Conservation (phyloP, 2,329 filamentous ascomycete species). For the Epichloe gansuensis region DNA sequence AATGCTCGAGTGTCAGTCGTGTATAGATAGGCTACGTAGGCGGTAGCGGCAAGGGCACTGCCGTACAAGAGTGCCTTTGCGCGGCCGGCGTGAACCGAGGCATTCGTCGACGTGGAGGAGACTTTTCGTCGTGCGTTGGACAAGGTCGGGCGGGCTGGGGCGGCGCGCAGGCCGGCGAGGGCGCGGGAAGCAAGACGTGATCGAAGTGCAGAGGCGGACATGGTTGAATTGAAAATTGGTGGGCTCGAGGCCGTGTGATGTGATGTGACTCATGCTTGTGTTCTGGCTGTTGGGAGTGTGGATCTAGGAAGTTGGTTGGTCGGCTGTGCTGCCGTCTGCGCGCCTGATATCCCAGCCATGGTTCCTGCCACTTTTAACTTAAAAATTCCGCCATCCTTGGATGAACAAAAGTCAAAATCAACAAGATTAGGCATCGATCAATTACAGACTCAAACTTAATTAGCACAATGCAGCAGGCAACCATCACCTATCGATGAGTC, state of each 20-base stretch:
- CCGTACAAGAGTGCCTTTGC: conserved; percentile 27
- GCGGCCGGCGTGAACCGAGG: conserved; percentile 16
- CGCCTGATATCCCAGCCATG: too few relatives aligned
- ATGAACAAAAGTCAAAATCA: too few relatives aligned
- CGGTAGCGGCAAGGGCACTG: conserved; percentile 26
- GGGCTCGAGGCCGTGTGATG: conserved; percentile 4
- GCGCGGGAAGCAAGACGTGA: conserved; percentile 5
- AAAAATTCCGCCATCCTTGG: too few relatives aligned
- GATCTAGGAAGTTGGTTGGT: background rate
- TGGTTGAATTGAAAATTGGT: background rate
- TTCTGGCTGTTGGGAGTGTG: background rate
- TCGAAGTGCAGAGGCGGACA: conserved; percentile 9
- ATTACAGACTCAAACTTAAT: too few relatives aligned
- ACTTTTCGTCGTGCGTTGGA: conserved; percentile 14
- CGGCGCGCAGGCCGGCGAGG: conserved; percentile 6
- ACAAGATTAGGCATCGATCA: too few relatives aligned
- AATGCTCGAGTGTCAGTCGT: conserved; percentile 63
- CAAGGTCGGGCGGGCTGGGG: background rate
- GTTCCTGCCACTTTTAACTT: too few relatives aligned
- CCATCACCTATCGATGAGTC: too few relatives aligned
- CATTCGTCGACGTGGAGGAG: conserved; percentile 20
- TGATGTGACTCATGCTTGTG: background rate
- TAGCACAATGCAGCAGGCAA: too few relatives aligned
- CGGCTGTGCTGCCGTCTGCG: too few relatives aligned
- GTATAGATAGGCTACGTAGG: conserved; percentile 48